Conservation (phyloP, 179 eudicot species). For the Silene vulgaris region DNA sequence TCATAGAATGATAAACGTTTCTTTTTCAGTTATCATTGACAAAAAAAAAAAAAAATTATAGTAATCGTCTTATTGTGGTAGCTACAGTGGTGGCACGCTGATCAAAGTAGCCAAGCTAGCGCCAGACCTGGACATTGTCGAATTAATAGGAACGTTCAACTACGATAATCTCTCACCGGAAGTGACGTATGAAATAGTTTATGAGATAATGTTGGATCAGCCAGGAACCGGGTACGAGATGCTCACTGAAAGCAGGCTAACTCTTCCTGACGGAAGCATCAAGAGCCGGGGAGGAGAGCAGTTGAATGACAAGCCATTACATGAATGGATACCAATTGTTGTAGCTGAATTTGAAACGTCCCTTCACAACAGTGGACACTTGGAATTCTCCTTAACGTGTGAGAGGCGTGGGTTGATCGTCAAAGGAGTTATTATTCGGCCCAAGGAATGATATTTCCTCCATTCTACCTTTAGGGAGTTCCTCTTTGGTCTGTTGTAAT, state of each 20-base stretch:
- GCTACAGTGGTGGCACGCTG: slow-evolving; percentile 32
- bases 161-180: slow-evolving; percentile 39
- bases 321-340: slow-evolving; percentile 43
- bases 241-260: slow-evolving; percentile 38
- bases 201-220: slow-evolving; percentile 37
- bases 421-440: slow-evolving; percentile 42
- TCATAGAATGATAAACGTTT: neutral
- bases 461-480: neutral
- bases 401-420: slow-evolving; percentile 40
- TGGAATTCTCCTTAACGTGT: slow-evolving; percentile 43
- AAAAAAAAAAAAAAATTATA: neutral
- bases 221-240: slow-evolving; percentile 40
- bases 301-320: slow-evolving; percentile 44
- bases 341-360: slow-evolving; percentile 44
- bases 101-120: slow-evolving; percentile 41
- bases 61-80: neutral
- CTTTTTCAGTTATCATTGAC: neutral
- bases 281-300: slow-evolving; percentile 35
- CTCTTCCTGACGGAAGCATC: slow-evolving; percentile 34
- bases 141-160: slow-evolving; percentile 39
- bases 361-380: slow-evolving; percentile 26
- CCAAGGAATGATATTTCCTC: slow-evolving; percentile 26
- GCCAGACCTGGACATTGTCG: slow-evolving; percentile 34
- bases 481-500: neutral
- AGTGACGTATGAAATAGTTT: slow-evolving; percentile 36